Evolutionary conservation across 179 eudicot species (phyloP).

Genomic region (Corrigiola litoralis): DNA sequence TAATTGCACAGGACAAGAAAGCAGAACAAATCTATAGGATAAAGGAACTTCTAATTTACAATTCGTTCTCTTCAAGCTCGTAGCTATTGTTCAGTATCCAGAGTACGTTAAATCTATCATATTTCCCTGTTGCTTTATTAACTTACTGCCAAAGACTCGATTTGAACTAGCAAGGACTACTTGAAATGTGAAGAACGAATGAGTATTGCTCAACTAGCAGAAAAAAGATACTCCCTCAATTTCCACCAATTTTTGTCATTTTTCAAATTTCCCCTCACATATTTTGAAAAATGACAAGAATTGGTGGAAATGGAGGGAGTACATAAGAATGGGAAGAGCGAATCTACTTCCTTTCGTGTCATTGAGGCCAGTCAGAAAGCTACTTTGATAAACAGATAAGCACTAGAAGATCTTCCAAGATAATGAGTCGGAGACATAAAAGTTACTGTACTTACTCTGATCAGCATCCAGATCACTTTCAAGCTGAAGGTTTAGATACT

Average conservation of each 20-base stretch:
- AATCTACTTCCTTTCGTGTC: too few relatives aligned
- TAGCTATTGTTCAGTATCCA: background rate
- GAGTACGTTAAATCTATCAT: background rate
- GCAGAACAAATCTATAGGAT: background rate
- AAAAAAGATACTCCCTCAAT: background rate
- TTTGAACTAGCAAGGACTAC: background rate
- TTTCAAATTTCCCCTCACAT: too few relatives aligned
- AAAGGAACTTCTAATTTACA: background rate
- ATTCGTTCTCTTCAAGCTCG: background rate
- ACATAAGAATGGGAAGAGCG: too few relatives aligned
- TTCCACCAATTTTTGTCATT: too few relatives aligned
- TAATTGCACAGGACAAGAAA: background rate
- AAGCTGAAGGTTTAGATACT: conserved; percentile 58
- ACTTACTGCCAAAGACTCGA: background rate
- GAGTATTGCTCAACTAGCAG: background rate
- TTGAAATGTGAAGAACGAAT: background rate
- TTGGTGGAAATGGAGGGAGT: too few relatives aligned
- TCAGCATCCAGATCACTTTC: conserved; percentile 66
- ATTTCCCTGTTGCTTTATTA: background rate
- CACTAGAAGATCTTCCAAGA: background rate
- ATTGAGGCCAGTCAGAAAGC: too few relatives aligned
- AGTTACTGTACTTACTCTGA: conserved; percentile 43
- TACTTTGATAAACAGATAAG: background rate
- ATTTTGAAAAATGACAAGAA: too few relatives aligned
- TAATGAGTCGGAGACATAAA: background rate